These are phyloP conservation scores for Candida albicans DNA, from an alignment of 1,139 yeast genomes.

Conservation along the genomic window DNA sequence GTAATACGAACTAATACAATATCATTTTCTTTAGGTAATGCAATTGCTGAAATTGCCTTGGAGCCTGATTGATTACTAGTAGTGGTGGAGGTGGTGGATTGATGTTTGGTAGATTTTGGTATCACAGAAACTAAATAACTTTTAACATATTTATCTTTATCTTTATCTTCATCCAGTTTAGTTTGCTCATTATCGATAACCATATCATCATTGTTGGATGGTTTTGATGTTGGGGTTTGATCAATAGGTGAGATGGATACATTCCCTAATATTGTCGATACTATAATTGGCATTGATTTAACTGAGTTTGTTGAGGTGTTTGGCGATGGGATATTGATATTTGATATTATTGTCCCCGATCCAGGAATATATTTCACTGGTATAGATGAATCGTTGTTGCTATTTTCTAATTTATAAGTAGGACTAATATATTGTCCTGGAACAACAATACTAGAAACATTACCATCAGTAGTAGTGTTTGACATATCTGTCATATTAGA, in stretches of 20 bases:
- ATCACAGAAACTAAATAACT: conserved; percentile 32
- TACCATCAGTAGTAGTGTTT: background rate
- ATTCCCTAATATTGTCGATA: conserved; percentile 67
- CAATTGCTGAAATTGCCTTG: conserved; percentile 33
- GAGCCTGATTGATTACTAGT: too few species aligned
- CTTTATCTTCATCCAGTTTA: conserved; percentile 7
- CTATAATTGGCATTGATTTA: conserved; percentile 46
- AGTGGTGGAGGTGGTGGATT: background rate
- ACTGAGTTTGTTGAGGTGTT: conserved; percentile 10
- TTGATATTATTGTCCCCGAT: conserved; percentile 37
- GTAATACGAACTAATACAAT: conserved; percentile 76
- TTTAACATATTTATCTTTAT: conserved; percentile 15
- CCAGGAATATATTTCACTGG: conserved; percentile 34
- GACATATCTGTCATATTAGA: background rate
- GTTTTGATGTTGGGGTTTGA: too few species aligned
- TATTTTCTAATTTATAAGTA: conserved; percentile 29
- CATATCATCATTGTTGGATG: conserved; percentile 15
- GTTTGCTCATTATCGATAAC: conserved; percentile 2
- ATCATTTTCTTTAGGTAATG: conserved; percentile 83
- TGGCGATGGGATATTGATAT: conserved; percentile 30
- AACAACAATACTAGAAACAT: conserved; percentile 37
- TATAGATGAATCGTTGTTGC: conserved; percentile 13
- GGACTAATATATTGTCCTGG: conserved; percentile 73
- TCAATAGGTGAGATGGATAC: conserved; percentile 35
- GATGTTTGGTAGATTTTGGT: conserved; percentile 16